phyloP scores from a whole-genome alignment of 257 asterid species.

The Anisodus tanguticus region DNA sequence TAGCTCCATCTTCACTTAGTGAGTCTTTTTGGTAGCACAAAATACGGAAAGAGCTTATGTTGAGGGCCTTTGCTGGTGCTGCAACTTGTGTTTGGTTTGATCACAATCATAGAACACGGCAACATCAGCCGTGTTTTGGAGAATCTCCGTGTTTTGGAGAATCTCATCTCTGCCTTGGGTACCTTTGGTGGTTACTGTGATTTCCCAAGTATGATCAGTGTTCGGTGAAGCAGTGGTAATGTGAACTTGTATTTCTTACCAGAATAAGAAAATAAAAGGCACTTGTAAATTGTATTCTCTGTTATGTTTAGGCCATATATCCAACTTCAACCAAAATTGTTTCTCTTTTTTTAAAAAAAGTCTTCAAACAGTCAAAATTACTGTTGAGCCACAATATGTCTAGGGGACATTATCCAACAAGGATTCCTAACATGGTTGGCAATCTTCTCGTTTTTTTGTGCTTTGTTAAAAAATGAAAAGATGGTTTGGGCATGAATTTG shows the following conservation, averaged over 20 bases:
- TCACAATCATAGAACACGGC: background rate
- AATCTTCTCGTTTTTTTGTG: background rate
- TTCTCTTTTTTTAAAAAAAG: background rate
- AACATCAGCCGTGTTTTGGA: background rate
- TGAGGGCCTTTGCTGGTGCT: background rate
- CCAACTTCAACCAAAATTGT: background rate
- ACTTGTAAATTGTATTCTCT: background rate
- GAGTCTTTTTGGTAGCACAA: background rate
- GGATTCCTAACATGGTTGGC: background rate
- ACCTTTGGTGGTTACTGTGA: background rate
- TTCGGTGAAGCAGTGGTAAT: background rate
- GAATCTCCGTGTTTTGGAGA: conserved; percentile 1
- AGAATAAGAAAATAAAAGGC: background rate
- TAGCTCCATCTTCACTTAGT: background rate
- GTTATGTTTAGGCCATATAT: background rate
- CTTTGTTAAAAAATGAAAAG: background rate
- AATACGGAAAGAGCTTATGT: background rate
- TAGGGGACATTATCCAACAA: background rate
- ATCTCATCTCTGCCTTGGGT: conserved; percentile 1
- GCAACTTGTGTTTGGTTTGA: background rate
- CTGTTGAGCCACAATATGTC: background rate
- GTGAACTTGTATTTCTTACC: background rate
- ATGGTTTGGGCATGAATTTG: conserved; percentile 2
- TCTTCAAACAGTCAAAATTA: background rate
- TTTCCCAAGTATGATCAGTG: background rate